Conservation (phyloP, 164 flowering plant species). For the Protea cynaroides region DNA sequence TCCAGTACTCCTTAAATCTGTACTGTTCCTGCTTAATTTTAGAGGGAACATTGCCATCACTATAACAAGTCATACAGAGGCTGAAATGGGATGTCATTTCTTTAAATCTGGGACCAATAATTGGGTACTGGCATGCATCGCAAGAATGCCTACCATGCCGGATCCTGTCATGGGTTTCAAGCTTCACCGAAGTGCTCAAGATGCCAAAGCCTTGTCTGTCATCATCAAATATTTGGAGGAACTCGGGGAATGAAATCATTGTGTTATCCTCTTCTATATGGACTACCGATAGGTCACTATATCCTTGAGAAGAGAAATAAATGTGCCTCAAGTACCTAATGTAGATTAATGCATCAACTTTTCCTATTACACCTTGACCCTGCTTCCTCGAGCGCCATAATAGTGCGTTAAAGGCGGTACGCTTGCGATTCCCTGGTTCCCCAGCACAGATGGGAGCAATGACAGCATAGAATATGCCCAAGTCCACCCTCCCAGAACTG, state of each 20-base stretch:
- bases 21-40: conserved; percentile 69
- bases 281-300: conserved; percentile 70
- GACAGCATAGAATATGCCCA: conserved; percentile 88
- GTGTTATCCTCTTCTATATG: conserved; percentile 64
- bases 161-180: conserved; percentile 67
- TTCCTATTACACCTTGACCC: conserved; percentile 51
- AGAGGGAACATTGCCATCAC: conserved; percentile 94
- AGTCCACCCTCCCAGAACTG: conserved; percentile 78
- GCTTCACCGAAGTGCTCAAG: conserved; percentile 68
- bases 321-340: conserved; percentile 73
- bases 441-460: conserved; percentile 86
- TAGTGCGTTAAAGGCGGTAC: conserved; percentile 77
- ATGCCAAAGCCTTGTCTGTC: conserved; percentile 92
- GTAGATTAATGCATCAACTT: conserved; percentile 57
- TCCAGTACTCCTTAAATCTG: conserved; percentile 79
- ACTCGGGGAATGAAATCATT: conserved; percentile 62
- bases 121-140: conserved; percentile 79
- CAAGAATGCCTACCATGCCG: conserved; percentile 79
- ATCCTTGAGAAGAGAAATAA: conserved; percentile 71
- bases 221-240: conserved; percentile 79
- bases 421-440: conserved; percentile 60
- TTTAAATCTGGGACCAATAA: conserved; percentile 86
- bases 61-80: conserved; percentile 81
- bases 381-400: conserved; percentile 82
- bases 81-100: conserved; percentile 71